phyloP scores from a whole-genome alignment of 139 green algal species.

The Bryopsis sp. region DNA sequence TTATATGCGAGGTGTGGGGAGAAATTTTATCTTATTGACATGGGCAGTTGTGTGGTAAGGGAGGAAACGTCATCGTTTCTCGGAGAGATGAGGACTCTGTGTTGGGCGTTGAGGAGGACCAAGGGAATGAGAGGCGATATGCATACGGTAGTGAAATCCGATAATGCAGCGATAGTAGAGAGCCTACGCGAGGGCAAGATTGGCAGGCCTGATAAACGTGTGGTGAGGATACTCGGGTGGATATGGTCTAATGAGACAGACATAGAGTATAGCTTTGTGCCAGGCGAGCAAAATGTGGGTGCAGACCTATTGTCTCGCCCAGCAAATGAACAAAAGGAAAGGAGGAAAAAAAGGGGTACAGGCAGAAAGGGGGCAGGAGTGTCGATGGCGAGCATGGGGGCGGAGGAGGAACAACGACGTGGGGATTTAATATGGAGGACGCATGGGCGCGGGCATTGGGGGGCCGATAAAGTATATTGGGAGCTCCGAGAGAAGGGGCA shows the following conservation, averaged over 20 bases:
- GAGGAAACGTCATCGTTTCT: slow-evolving; percentile 12
- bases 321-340: too few relatives aligned
- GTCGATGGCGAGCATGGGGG: too few relatives aligned
- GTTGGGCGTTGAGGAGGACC: slow-evolving; percentile 11
- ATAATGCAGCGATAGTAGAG: slow-evolving; percentile 8
- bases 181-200: not conserved
- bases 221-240: not conserved
- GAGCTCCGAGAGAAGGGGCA: too few relatives aligned
- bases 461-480: too few relatives aligned
- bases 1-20: not conserved
- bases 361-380: too few relatives aligned
- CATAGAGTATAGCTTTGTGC: slow-evolving; percentile 1
- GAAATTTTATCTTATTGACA: not conserved
- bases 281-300: slow-evolving; percentile 7
- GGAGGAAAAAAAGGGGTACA: too few relatives aligned
- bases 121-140: slow-evolving; percentile 4
- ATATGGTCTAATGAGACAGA: not conserved
- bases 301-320: slow-evolving; percentile 13
- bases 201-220: not conserved
- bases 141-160: not conserved
- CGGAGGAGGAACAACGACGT: too few relatives aligned
- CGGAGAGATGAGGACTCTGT: slow-evolving; percentile 6
- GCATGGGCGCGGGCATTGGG: too few relatives aligned
- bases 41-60: not conserved
- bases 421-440: too few relatives aligned